Percentiles rank a stretch among this genome's conserved stretches.
Conservation (phyloP, 306 rosid genomes). For the Sicyos baderoa region DNA sequence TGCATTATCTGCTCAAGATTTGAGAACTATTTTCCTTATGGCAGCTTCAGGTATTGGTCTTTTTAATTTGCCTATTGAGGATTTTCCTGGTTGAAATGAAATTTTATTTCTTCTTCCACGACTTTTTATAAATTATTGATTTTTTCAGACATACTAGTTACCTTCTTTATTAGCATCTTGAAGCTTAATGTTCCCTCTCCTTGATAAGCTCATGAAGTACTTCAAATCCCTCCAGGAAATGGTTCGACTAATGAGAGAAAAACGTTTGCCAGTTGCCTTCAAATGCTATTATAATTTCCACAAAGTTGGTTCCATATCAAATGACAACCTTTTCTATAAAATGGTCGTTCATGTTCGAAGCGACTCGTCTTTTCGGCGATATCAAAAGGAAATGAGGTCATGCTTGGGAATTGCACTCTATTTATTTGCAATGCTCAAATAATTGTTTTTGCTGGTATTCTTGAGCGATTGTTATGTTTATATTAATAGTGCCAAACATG, state of each 20-base stretch:
- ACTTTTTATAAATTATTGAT: neutral
- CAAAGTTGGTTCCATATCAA: slow-evolving; percentile 49
- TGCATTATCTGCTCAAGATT: slow-evolving; percentile 1
- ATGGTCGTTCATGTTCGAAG: slow-evolving; percentile 90
- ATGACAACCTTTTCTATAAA: slow-evolving; percentile 68
- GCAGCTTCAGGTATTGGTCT: neutral
- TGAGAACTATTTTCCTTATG: neutral
- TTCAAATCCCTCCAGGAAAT: slow-evolving; percentile 60
- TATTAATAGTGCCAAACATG: slow-evolving; percentile 5
- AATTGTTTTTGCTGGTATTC: slow-evolving; percentile 12
- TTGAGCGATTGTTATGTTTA: slow-evolving; percentile 18
- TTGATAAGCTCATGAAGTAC: slow-evolving; percentile 21
- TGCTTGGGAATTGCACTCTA: slow-evolving; percentile 7
- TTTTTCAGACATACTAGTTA: too few species aligned
- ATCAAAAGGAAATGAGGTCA: slow-evolving; percentile 82
- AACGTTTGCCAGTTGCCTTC: slow-evolving; percentile 68
- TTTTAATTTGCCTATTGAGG: neutral
- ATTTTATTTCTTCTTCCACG: neutral
- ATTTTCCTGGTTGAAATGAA: slow-evolving; percentile 7
- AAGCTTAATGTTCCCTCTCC: neutral
- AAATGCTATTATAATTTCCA: slow-evolving; percentile 83
- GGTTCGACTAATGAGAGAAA: slow-evolving; percentile 67
- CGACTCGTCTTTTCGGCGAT: slow-evolving; percentile 74
- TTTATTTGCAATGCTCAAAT: slow-evolving; percentile 7
- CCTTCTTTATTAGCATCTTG: slow-evolving; percentile 11